Base-by-base conservation (phyloP, 1,284 basidiomycete genomes). In the Ceratobasidium sp. region DNA sequence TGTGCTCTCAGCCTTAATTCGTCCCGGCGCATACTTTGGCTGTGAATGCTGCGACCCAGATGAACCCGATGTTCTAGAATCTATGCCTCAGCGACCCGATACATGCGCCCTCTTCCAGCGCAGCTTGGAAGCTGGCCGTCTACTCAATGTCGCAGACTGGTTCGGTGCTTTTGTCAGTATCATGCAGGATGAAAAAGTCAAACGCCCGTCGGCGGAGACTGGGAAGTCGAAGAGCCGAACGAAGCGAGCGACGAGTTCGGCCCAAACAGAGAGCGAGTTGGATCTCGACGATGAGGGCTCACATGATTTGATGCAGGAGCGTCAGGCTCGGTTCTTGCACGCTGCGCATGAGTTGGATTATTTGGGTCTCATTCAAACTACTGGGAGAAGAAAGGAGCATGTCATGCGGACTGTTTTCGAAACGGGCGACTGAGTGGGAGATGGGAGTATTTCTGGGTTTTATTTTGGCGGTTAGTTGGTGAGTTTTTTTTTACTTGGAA, bases 101-200 rank as follows among this genome's bases (percentile, higher is more conserved):
- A 89, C 87, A 6, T 88, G 86, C 75, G 89, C 93, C 70, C 82
- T 93, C n/a, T 92, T 93, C 81, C 82, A 82, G 52, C 84, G 91
- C 21, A 93, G 92, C 80, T 82, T 89, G 66, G 89, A 93, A 76
- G 90, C 90, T 57, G 91, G 91, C 54, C 88, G 85, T 79, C 87
- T 91, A 86, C 86, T 94, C 80, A 94, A 94, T 77, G 85, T 92
- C 1, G 92, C 90, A 78, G 92, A 94, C 79, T 93, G 91, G 91
- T 93, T 88, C 78, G 87, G 90, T 76, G 85, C 89, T 16, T 94
- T 93, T 78, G 84, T 85, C 43, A 80, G 83, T 32, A 88, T 86
- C 46, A 79, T 92, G 63, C 66, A 70, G n/a, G 43, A 58, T 54
- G 66, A 70, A 44, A 89, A 91, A 77, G 81, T 80, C 3, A 90